phyloP scores from a whole-genome alignment of 176 grass and related monocot genomes.

The Lolium multiflorum region DNA sequence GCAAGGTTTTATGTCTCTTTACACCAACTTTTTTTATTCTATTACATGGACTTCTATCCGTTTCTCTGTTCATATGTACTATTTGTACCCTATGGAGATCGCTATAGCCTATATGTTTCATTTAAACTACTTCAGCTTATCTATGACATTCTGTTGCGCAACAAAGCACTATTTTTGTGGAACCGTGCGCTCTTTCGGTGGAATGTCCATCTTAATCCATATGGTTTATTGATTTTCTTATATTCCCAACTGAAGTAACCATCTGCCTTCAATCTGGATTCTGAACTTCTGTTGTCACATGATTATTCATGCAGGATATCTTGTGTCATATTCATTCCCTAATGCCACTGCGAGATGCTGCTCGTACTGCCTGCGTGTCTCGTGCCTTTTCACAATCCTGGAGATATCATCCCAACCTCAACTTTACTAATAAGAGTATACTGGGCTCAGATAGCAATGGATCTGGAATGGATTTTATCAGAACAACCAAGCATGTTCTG shows the following conservation, averaged over 20 bases:
- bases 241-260: too few species aligned
- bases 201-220: too few species aligned
- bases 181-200: too few species aligned
- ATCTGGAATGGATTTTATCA: not conserved
- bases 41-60: not conserved
- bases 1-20: not conserved
- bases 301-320: constrained; percentile 15
- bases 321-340: not conserved
- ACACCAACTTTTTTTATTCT: not conserved
- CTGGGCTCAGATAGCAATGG: not conserved
- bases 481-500: not conserved
- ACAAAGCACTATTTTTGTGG: not conserved
- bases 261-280: not conserved
- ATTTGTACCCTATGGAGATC: not conserved
- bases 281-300: not conserved
- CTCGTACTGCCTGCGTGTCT: not conserved
- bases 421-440: not conserved
- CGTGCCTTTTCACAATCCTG: not conserved
- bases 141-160: not conserved
- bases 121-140: not conserved
- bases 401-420: not conserved
- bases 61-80: not conserved
- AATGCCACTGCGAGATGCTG: constrained; percentile 6
- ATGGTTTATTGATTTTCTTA: too few species aligned
- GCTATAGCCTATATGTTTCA: not conserved